Conservation (phyloP, 1,284 basidiomycete species). For the Puccinia polysora region DNA sequence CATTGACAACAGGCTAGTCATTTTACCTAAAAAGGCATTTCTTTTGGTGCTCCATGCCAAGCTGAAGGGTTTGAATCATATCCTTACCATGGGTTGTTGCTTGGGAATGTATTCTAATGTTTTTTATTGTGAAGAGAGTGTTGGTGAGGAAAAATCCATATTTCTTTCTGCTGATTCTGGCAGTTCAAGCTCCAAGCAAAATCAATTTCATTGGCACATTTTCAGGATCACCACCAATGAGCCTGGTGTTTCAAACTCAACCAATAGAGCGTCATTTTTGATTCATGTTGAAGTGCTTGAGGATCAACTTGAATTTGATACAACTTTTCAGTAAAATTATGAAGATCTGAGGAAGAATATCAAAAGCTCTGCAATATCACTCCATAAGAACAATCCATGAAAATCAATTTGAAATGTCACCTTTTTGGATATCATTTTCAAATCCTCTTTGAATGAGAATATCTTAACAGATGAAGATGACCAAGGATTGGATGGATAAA, state of each 20-base stretch:
- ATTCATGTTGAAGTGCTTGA: constrained; percentile 87
- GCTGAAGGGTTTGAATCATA: constrained; percentile 90
- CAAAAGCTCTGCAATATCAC: constrained; percentile 48
- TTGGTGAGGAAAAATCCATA: not conserved
- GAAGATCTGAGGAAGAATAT: constrained; percentile 49
- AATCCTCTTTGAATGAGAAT: constrained; percentile 2
- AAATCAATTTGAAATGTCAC: not conserved
- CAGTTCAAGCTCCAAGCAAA: constrained; percentile 51
- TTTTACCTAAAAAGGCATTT: constrained; percentile 87
- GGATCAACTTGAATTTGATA: constrained; percentile 90
- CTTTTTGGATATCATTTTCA: not conserved
- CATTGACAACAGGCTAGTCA: constrained; percentile 83
- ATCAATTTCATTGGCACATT: constrained; percentile 74
- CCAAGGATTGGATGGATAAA: too few relatives aligned
- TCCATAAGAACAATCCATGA: constrained; percentile 44
- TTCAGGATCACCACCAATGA: constrained; percentile 96
- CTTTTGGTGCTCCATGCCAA: constrained; percentile 93
- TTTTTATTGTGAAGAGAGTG: constrained; percentile 12
- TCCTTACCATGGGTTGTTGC: constrained; percentile 62
- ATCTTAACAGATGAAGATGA: too few relatives aligned
- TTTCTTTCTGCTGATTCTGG: constrained; percentile 49
- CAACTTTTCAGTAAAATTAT: constrained; percentile 69
- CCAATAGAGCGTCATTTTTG: constrained; percentile 89
- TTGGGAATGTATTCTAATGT: constrained; percentile 43
- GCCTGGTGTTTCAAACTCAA: constrained; percentile 95